Evolutionary conservation across 73 alveolate species (phyloP).

Genomic region (Paramecium pentaurelia): DNA sequence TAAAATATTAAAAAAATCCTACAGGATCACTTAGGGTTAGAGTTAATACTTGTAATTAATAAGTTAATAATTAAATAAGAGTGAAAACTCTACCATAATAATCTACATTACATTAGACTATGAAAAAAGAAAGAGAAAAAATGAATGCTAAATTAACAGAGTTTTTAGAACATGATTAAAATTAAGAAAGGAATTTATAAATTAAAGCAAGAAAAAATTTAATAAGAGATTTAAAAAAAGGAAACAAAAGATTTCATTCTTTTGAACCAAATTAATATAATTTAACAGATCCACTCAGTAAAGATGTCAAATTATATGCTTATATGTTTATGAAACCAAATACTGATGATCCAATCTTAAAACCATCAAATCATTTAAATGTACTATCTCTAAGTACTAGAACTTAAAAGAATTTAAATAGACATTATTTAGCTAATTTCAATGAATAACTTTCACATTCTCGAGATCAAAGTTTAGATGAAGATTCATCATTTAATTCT

Average conservation of each 20-base stretch:
- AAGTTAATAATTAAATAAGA: background rate
- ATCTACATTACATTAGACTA: background rate
- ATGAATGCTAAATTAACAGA: background rate
- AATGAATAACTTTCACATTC: background rate
- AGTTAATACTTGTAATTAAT: background rate
- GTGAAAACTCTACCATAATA: background rate
- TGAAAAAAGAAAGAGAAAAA: background rate
- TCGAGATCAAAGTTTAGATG: background rate
- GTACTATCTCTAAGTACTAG: background rate
- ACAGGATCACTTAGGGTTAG: background rate
- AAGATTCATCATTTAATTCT: conserved; percentile 6
- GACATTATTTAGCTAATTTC: conserved; percentile 10
- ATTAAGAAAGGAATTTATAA: background rate
- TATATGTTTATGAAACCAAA: background rate
- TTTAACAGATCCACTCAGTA: background rate
- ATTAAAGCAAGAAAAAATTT: background rate
- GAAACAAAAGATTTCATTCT: background rate
- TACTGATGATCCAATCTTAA: background rate
- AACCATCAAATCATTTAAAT: background rate
- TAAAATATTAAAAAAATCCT: background rate
- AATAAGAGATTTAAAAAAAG: background rate
- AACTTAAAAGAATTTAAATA: background rate
- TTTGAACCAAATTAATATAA: conserved; percentile 20
- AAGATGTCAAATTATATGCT: conserved; percentile 33
- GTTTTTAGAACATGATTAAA: background rate